Conservation (phyloP, 2,329 filamentous ascomycete genomes). For the Macrophomina phaseolina region DNA sequence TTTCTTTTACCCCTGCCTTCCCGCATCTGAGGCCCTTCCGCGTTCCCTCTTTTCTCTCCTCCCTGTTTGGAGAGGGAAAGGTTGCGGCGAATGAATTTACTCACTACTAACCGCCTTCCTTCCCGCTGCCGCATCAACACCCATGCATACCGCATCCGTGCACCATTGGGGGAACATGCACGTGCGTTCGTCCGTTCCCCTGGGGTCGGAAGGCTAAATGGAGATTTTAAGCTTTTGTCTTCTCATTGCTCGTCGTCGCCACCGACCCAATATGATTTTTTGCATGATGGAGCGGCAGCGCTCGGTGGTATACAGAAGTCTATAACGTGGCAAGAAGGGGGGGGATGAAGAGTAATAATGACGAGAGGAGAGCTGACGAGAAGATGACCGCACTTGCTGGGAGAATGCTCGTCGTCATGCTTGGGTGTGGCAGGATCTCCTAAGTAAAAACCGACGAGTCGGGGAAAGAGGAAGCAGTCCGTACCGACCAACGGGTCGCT, state of each 20-base stretch:
- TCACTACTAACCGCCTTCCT: not conserved
- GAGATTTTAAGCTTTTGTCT: constrained; percentile 4
- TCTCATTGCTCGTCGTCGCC: too few relatives aligned
- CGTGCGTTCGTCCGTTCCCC: not conserved
- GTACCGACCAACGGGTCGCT: not conserved
- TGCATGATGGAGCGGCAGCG: not conserved
- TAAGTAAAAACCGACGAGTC: not conserved
- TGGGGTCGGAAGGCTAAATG: constrained; percentile 8
- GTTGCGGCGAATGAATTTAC: not conserved
- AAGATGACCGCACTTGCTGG: not conserved
- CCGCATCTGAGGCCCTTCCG: not conserved
- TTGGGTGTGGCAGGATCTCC: not conserved
- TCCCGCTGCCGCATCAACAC: not conserved
- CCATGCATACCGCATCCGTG: not conserved
- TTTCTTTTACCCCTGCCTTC: not conserved
- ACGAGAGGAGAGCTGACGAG: constrained; percentile 1
- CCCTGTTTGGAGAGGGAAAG: not conserved
- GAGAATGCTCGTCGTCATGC: not conserved
- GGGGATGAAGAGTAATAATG: not conserved
- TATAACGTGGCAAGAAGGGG: not conserved
- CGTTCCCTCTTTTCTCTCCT: not conserved
- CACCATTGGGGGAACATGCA: not conserved
- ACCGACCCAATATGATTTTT: not conserved
- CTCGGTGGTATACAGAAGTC: constrained; percentile 9
- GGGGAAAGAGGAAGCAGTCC: not conserved